Conservation (phyloP, 768 basidiomycete genomes). For the Lactarius quietus region DNA sequence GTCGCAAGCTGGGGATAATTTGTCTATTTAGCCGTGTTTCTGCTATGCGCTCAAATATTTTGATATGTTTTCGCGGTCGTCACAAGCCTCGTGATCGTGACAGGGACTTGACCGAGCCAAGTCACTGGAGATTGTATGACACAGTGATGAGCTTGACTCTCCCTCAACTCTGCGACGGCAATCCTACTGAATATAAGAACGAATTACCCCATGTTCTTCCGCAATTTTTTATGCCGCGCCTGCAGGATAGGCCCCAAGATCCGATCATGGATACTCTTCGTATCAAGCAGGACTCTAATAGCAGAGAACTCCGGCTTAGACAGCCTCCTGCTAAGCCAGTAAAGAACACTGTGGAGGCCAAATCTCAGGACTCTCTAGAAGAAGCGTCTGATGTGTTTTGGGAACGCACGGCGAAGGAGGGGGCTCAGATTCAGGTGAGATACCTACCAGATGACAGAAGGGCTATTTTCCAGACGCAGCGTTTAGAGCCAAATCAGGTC, state of each 20-base stretch:
- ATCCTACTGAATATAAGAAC: constrained; percentile 6
- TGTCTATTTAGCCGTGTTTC: background rate
- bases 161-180: background rate
- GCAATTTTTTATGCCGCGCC: constrained; percentile 57
- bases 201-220: constrained; percentile 23
- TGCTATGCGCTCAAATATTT: background rate
- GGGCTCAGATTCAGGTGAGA: constrained; percentile 15
- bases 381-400: constrained; percentile 8
- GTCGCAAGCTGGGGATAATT: constrained; percentile 19
- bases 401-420: constrained; percentile 7
- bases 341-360: background rate
- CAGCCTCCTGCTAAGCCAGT: constrained; percentile 15
- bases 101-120: background rate
- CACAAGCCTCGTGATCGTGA: background rate
- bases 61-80: background rate
- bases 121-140: background rate
- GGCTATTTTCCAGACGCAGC: background rate
- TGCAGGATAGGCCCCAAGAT: constrained; percentile 73
- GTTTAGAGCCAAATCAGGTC: constrained; percentile 49
- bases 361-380: background rate
- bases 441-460: background rate
- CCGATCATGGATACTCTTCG: constrained; percentile 64
- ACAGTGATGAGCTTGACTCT: constrained; percentile 11
- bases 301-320: background rate
- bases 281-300: constrained; percentile 20